Base-by-base conservation (phyloP, 164 flowering plant genomes). In the Euptelea pleiosperma region DNA sequence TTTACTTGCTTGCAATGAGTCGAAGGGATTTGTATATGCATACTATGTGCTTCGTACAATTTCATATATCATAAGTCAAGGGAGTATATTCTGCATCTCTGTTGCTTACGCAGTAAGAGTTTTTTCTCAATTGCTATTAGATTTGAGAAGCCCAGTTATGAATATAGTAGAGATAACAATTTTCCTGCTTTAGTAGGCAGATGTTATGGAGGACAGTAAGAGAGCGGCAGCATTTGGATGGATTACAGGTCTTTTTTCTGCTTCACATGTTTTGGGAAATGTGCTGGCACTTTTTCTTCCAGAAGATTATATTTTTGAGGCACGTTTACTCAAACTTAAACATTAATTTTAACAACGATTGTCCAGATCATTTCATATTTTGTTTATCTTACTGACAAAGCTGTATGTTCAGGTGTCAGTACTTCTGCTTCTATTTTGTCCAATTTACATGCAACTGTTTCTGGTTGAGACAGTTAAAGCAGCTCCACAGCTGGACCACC, bases 41-140 rank as follows among this genome's bases (percentile, higher is more conserved):
- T 91, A 91, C 60, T 88, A 91, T 62, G 87, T 70, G 41, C 71
- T 88, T 22, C 91, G 94, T 3, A 87, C 93, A 33, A 66, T 91
- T 51, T 81, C 96, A 26, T 75, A 58, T 51, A 91, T 91, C 58
- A 61, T 84, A 61, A 91, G 98, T 67, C 93, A 91, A 68, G 98
- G 98, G 61, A 91, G 91, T 66, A 84, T 87, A 45, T 86, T 86
- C 86, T 87, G 91, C 79, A 86, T 91, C 42, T 41, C 98, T 36
- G 86, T 86, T 71, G 89, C 93, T 53, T 88, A 91, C 72, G 86
- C 70, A 71, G 98, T 91, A 75, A 80, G 80, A 49, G 0, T 55
- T 40, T 26, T 40, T 54, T 28, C 12, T 22, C n/a, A 5, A 48
- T 25, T n/a, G 33, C 25, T 42, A 1, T 2, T 28, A 16, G 3